Evolutionary conservation across 495 filamentous ascomycete species (phyloP).

Genomic region (Neurospora tetraspora): DNA sequence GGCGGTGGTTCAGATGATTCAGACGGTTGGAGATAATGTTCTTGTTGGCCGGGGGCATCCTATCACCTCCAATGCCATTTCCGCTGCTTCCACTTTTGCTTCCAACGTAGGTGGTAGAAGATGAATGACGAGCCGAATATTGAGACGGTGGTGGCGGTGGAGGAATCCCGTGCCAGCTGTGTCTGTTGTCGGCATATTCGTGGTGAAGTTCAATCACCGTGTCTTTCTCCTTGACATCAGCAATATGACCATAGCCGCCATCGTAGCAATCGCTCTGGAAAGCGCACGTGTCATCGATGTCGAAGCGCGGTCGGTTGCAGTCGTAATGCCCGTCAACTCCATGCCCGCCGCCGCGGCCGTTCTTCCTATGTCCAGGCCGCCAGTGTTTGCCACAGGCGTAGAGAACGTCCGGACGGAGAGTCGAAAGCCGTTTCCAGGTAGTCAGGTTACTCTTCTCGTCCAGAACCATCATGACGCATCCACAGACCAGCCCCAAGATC

Average conservation of each 20-base stretch:
- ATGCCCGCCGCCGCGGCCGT: background rate
- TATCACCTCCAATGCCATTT: background rate
- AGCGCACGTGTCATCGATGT: background rate
- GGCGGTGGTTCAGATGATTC: background rate
- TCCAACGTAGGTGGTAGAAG: background rate
- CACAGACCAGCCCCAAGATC: constrained; percentile 20
- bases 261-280: background rate
- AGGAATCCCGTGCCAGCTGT: background rate
- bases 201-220: background rate
- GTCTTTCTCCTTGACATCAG: background rate
- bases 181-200: background rate
- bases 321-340: background rate
- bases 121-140: background rate
- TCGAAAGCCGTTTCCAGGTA: background rate
- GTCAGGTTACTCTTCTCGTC: constrained; percentile 19
- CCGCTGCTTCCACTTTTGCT: background rate
- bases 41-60: background rate
- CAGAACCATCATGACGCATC: constrained; percentile 25
- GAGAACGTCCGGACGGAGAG: background rate
- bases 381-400: background rate
- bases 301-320: background rate
- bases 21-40: background rate
- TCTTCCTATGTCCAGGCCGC: background rate
- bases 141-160: background rate
- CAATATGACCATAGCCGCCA: background rate